A percentile compares a stretch with the other conserved stretches of the same genome.
Conservation (phyloP, 331 rosid species). For the Acacia pycnantha region DNA sequence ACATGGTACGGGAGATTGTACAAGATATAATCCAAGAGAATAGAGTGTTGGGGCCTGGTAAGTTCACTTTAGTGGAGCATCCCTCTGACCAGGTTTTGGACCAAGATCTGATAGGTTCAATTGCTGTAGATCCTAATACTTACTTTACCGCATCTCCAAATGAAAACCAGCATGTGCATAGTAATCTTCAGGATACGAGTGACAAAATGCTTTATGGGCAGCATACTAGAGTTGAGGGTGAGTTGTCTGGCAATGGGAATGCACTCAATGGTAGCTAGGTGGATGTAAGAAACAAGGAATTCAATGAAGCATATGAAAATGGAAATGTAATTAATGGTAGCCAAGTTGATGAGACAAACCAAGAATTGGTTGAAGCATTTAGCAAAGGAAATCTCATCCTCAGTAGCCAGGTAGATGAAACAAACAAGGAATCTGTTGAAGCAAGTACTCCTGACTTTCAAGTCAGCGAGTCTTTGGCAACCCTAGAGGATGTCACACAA, state of each 20-base stretch:
- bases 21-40: conserved; percentile 93
- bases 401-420: conserved; percentile 32
- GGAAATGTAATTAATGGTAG: conserved; percentile 27
- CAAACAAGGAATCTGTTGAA: conserved; percentile 32
- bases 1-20: conserved; percentile 92
- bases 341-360: conserved; percentile 12
- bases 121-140: conserved; percentile 56
- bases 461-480: conserved; percentile 32
- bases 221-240: conserved; percentile 9
- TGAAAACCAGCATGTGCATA: conserved; percentile 35
- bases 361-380: conserved; percentile 5
- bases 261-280: conserved; percentile 25
- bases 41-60: conserved; percentile 94
- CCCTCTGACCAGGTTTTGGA: conserved; percentile 42
- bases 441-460: conserved; percentile 31
- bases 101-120: conserved; percentile 65
- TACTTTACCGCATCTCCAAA: conserved; percentile 35
- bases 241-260: conserved; percentile 4
- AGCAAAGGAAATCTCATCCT: conserved; percentile 28
- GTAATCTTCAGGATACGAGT: conserved; percentile 30
- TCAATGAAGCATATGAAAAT: conserved; percentile 11
- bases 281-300: conserved; percentile 10
- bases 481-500: conserved; percentile 40
- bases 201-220: conserved; percentile 32
- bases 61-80: conserved; percentile 48